Evolutionary conservation across 306 rosid species (phyloP), one percentile per base, ranked within the genome.

Genomic region (Cucurbita moschata): DNA sequence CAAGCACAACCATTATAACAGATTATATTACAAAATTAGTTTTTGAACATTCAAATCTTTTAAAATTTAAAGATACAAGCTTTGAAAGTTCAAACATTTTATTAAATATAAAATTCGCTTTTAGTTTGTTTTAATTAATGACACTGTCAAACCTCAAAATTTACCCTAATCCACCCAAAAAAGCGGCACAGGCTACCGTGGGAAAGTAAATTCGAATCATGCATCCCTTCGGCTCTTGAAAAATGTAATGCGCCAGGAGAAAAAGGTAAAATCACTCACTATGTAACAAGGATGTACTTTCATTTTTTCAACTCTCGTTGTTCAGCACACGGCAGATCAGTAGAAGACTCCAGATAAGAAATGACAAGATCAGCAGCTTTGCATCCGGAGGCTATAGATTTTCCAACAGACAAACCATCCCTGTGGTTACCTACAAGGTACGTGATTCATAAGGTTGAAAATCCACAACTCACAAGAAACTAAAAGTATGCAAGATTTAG

Each of bases 331-430:
- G 57, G 59, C 14, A 53, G 67, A 76, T 78, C 83, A 40, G 82
- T 81, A 14, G 87, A 79, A 66, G 89, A 80, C 74, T 87, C 90
- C 61, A 93, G 88, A 78, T 87, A 88, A 68, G 96, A 81, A 75
- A 93, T 86, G 47, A 87, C 97, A 74, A 87, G 88, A 74, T 92
- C 96, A 58, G 98, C 98, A 12, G 96, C 98, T 83, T 88, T 84
- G 86, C 86, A 88, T n/a, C 98, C 98, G 5, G 96, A 88, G 73
- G 85, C 86, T 77, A 92, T 85, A 62, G 98, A 78, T 79, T 83
- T 92, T 35, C 96, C 98, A 80, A 92, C 98, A 37, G 98, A 85
- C 70, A 92, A 83, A 50, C 98, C 98, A 77, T 85, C 96, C 81
- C 74, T 88, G 71, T 87, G 87, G 85, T 92, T 92, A 62, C 98